Evolutionary conservation across 2,329 filamentous ascomycete species (phyloP).

Genomic region (Lasiodiplodia gonubiensis): DNA sequence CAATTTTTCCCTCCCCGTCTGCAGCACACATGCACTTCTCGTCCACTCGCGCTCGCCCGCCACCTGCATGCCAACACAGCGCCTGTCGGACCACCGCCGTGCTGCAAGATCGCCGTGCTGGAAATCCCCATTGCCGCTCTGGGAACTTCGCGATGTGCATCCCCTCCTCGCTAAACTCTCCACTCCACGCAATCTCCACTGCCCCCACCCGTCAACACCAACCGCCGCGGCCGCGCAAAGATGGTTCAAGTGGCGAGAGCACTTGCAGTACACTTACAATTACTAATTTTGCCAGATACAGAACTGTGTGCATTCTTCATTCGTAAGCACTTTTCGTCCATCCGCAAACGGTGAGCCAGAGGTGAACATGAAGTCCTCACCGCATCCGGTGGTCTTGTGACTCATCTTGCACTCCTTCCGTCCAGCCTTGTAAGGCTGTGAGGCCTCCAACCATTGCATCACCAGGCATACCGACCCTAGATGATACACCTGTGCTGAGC

Average conservation of each 20-base stretch:
- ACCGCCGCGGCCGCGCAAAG: slow-evolving; percentile 12
- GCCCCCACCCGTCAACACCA: slow-evolving; percentile 7
- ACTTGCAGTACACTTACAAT: not conserved
- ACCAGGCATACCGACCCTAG: slow-evolving; percentile 9
- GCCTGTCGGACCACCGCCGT: slow-evolving; percentile 1
- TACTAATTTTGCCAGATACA: slow-evolving; percentile 2
- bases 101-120: not conserved
- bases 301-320: not conserved
- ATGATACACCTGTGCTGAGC: slow-evolving; percentile 3
- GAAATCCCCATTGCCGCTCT: slow-evolving; percentile 14
- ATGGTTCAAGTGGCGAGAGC: slow-evolving; percentile 1
- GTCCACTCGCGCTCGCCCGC: not conserved
- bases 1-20: not conserved
- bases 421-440: slow-evolving; percentile 14
- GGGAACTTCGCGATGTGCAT: slow-evolving; percentile 11
- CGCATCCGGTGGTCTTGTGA: slow-evolving; percentile 7
- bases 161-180: slow-evolving; percentile 11
- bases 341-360: not conserved
- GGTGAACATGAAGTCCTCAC: slow-evolving; percentile 14
- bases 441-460: slow-evolving; percentile 24
- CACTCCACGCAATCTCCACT: slow-evolving; percentile 4
- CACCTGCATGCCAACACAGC: slow-evolving; percentile 2
- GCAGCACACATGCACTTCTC: not conserved
- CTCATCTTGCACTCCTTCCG: not conserved
- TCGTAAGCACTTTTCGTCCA: not conserved